Evolutionary conservation across 163 green algal genomes (phyloP).

Genomic region (Chlamydomonas reinhardtii): DNA sequence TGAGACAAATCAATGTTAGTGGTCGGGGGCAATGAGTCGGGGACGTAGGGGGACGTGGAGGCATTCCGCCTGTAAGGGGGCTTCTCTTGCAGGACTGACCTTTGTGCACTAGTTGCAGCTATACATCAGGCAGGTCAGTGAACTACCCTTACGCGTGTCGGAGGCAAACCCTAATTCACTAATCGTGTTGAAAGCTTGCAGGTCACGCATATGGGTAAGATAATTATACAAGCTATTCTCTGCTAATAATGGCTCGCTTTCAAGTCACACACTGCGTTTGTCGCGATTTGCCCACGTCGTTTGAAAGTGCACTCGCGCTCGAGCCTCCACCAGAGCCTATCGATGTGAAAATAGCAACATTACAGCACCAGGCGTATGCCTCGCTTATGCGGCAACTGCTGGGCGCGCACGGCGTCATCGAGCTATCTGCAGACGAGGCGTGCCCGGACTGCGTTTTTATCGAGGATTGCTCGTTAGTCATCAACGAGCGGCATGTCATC

Average conservation of each 20-base stretch:
- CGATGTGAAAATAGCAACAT: constrained; percentile 3
- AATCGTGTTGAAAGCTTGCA: too few species aligned
- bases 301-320: constrained; percentile 32
- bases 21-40: too few species aligned
- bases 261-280: constrained; percentile 20
- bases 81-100: too few species aligned
- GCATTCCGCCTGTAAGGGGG: too few species aligned
- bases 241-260: not conserved
- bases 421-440: constrained; percentile 52
- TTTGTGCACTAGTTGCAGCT: too few species aligned
- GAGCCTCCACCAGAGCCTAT: constrained; percentile 37
- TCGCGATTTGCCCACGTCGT: constrained; percentile 21
- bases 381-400: constrained; percentile 40
- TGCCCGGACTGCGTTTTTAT: constrained; percentile 57
- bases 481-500: constrained; percentile 4
- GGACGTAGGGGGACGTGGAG: too few species aligned
- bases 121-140: too few species aligned
- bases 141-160: too few species aligned
- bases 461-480: constrained; percentile 33
- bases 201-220: too few species aligned
- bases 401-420: not conserved
- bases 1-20: too few species aligned
- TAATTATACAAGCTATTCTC: too few species aligned
- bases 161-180: too few species aligned
- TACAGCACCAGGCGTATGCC: constrained; percentile 50